Base-by-base conservation (phyloP, 106 monocot species). In the Dendrobium huoshanense region DNA sequence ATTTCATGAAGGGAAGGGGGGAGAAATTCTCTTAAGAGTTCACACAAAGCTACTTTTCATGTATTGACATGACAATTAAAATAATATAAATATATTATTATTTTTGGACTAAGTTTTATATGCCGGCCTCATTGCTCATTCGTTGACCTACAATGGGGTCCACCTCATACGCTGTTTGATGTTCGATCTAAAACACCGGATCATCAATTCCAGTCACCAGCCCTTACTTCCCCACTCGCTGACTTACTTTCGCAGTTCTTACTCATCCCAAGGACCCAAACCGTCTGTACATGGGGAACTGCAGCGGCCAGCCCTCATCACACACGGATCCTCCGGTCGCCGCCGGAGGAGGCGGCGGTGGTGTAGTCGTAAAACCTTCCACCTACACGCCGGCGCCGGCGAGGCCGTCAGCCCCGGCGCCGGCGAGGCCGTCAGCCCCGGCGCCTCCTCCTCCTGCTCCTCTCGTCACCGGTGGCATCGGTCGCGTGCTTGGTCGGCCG, bases 401-500 rank as follows among this genome's bases (percentile, higher is more conserved):
- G 24, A 65, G 37, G 55, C 58, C 85, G 24, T 55, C 42, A 51
- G 25, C 56, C 13, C 82, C 74, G 20, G 27, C 64, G 18, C 58
- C 33, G 22, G 42, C 22, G 24, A 65, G 37, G 55, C 58, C 85
- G 24, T 55, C 42, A 51, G 25, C 56, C 13, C 82, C 74, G 20
- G 27, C 64, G 18, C 58, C 33, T 41, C 27, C 17, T 45, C 56
- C 78, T 16, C 37, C 74, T 17, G 77, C 31, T 0, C 77, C 61
- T 17, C 56, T 13, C 1, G 22, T 54, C 61, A 41, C 41, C 17
- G 44, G 85, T 45, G 67, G 54, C 43, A 25, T 80, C 20, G 91
- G 91, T 0, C 86, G 88, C 8, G 86, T 91, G 7, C 86, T 91
- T 8, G 88, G 88, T 31, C 81, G 86, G 41, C 80, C 86, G 15